Evolutionary conservation across 2,329 filamentous ascomycete genomes (phyloP).

Genomic region (Microcyclospora tardicrescens): DNA sequence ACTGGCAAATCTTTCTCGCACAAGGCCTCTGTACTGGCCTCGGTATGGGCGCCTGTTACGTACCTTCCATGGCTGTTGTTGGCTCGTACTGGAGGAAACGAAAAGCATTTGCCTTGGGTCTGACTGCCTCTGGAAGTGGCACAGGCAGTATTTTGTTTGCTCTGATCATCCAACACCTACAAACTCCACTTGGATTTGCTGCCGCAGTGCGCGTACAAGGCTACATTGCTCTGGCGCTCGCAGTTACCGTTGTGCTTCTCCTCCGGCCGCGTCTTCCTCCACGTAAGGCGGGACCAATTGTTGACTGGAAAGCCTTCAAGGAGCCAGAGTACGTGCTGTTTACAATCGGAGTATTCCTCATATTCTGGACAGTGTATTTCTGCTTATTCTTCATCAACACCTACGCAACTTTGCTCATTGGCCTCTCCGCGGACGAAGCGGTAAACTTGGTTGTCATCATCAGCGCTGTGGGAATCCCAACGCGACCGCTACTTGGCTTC

Average conservation of each 20-base stretch:
- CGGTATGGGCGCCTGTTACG: slow-evolving; percentile 3
- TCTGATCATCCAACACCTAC: too few species aligned
- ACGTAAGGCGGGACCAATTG: slow-evolving; percentile 28
- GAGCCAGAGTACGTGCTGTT: slow-evolving; percentile 30
- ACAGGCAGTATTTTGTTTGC: too few species aligned
- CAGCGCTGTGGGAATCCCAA: slow-evolving; percentile 45
- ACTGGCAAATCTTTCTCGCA: slow-evolving; percentile 7
- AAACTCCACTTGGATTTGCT: slow-evolving; percentile 39
- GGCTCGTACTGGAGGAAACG: slow-evolving; percentile 4
- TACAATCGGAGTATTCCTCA: slow-evolving; percentile 19
- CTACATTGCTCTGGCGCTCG: slow-evolving; percentile 41
- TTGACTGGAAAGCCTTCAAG: slow-evolving; percentile 30
- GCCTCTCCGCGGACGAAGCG: slow-evolving; percentile 23
- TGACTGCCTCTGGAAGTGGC: too few species aligned
- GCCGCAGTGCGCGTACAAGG: slow-evolving; percentile 53
- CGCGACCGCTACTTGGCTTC: slow-evolving; percentile 39
- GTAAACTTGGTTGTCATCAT: slow-evolving; percentile 40
- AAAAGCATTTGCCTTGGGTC: slow-evolving; percentile 1
- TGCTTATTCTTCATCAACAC: slow-evolving; percentile 33
- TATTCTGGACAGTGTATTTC: slow-evolving; percentile 26
- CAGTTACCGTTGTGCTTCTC: slow-evolving; percentile 23
- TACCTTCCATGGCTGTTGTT: slow-evolving; percentile 2
- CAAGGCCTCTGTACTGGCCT: slow-evolving; percentile 5
- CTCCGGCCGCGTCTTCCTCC: slow-evolving; percentile 32
- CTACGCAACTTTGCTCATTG: slow-evolving; percentile 9